Percentiles rank a stretch among this genome's conserved stretches.
These are phyloP conservation scores for Candida glucosophila DNA, from an alignment of 1,139 yeast species.

Conservation along the genomic window DNA sequence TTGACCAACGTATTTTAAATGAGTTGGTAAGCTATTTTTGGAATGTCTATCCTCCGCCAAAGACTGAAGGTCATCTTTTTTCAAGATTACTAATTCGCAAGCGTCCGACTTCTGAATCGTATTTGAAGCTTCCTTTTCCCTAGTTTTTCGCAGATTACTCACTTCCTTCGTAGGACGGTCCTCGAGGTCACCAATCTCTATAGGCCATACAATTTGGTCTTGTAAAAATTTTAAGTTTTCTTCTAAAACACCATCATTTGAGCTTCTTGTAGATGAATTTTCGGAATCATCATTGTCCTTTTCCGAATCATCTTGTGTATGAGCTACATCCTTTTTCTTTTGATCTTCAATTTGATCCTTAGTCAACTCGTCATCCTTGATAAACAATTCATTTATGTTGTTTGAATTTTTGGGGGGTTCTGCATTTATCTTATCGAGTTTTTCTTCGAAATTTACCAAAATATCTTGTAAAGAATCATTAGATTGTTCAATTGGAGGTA, in stretches of 20 bases:
- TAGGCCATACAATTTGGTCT: constrained; percentile 25
- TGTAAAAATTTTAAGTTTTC: constrained; percentile 26
- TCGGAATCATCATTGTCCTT: constrained; percentile 3
- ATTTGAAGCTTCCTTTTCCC: constrained; percentile 1
- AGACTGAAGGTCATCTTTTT: constrained; percentile 25
- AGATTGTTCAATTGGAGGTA: constrained; percentile 27
- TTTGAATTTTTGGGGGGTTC: constrained; percentile 6
- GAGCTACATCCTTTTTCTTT: constrained; percentile 21
- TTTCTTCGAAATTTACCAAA: constrained; percentile 20
- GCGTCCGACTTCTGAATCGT: not conserved
- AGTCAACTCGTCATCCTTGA: constrained; percentile 38
- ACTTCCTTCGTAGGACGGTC: too few species aligned
- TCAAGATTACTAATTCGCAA: constrained; percentile 9
- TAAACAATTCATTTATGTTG: constrained; percentile 22
- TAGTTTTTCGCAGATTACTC: not conserved
- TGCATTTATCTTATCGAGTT: constrained; percentile 12
- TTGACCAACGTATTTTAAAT: constrained; percentile 31
- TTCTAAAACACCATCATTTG: constrained; percentile 23
- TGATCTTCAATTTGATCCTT: constrained; percentile 36
- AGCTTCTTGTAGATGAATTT: too few species aligned
- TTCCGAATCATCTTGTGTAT: constrained; percentile 10
- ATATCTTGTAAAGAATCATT: constrained; percentile 26
- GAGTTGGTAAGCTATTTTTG: constrained; percentile 25
- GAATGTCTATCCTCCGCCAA: constrained; percentile 20
- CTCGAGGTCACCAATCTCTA: constrained; percentile 14